phyloP scores from a whole-genome alignment of 176 grass and related monocot species.

The Paspalum vaginatum region DNA sequence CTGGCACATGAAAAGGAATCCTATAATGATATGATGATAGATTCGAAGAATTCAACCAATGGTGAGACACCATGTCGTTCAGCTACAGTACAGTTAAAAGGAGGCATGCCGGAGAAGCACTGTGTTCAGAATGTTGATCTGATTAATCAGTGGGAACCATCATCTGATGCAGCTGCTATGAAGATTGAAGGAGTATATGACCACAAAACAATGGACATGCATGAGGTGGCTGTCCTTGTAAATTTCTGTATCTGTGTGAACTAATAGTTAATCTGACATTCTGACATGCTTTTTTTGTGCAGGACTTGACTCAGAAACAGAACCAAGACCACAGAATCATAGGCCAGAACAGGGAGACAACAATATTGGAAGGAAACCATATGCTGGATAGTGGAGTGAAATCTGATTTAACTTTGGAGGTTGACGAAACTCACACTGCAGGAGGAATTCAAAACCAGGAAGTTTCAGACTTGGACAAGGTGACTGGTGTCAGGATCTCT shows the following conservation, averaged over 20 bases:
- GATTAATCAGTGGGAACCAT: conserved; percentile 29
- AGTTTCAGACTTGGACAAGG: conserved; percentile 40
- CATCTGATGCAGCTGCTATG: conserved; percentile 28
- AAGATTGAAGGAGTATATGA: conserved; percentile 30
- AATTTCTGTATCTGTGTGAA: conserved; percentile 37
- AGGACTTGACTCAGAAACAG: conserved; percentile 18
- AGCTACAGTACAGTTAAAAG: conserved; percentile 34
- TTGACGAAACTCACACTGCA: conserved; percentile 35
- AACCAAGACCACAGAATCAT: conserved; percentile 22
- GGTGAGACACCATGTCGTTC: conserved; percentile 20
- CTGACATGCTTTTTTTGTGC: conserved; percentile 26
- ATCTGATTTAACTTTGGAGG: conserved; percentile 22
- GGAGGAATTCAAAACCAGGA: conserved; percentile 31
- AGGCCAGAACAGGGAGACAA: conserved; percentile 1
- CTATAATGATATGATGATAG: conserved; percentile 24
- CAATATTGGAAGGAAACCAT: conserved; percentile 17
- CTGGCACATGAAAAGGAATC: conserved; percentile 7
- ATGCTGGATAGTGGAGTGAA: conserved; percentile 1
- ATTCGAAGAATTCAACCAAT: conserved; percentile 34
- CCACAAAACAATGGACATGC: conserved; percentile 29
- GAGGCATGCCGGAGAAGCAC: neutral
- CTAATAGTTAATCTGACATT: conserved; percentile 27
- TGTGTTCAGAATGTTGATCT: conserved; percentile 31
- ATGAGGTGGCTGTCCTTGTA: conserved; percentile 43
- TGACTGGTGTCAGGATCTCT: conserved; percentile 22